phyloP scores from a whole-genome alignment of 2,329 filamentous ascomycete species.

The Eutypella sp. region DNA sequence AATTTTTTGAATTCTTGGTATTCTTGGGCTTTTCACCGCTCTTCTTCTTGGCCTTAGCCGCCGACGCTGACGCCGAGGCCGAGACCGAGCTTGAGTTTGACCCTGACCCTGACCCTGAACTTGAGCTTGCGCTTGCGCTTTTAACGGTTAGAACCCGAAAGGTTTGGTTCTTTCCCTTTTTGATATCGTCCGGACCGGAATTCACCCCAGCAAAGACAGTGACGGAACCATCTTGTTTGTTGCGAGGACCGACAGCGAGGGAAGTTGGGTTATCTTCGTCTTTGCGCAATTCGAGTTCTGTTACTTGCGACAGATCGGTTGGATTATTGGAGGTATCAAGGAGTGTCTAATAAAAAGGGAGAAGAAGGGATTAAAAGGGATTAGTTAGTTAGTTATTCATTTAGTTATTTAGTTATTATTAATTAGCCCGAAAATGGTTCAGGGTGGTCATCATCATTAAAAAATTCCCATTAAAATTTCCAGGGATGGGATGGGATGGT shows the following conservation, averaged over 20 bases:
- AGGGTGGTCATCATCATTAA: neutral
- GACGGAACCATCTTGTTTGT: conserved; percentile 49
- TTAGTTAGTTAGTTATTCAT: conserved; percentile 15
- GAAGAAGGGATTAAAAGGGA: too few species aligned
- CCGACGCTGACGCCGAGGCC: too few species aligned
- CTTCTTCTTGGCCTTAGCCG: conserved; percentile 28
- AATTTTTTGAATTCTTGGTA: too few species aligned
- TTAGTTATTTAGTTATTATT: too few species aligned
- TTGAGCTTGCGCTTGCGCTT: too few species aligned
- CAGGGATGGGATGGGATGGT: neutral
- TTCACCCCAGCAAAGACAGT: conserved; percentile 76
- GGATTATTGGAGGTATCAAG: conserved; percentile 66
- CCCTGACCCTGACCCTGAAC: too few species aligned
- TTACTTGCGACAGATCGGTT: conserved; percentile 57
- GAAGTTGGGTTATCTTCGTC: conserved; percentile 89
- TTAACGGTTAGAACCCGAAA: conserved; percentile 69
- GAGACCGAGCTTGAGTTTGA: too few species aligned
- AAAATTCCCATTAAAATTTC: neutral
- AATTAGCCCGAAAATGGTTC: conserved; percentile 1
- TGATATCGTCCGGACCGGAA: conserved; percentile 66
- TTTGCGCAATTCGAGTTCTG: conserved; percentile 72
- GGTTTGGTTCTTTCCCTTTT: conserved; percentile 76
- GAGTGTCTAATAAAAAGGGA: conserved; percentile 49
- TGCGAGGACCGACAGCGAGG: conserved; percentile 63
- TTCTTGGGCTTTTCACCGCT: conserved; percentile 42